phyloP scores from a whole-genome alignment of 306 rosid species.

The Notholithocarpus densiflorus region DNA sequence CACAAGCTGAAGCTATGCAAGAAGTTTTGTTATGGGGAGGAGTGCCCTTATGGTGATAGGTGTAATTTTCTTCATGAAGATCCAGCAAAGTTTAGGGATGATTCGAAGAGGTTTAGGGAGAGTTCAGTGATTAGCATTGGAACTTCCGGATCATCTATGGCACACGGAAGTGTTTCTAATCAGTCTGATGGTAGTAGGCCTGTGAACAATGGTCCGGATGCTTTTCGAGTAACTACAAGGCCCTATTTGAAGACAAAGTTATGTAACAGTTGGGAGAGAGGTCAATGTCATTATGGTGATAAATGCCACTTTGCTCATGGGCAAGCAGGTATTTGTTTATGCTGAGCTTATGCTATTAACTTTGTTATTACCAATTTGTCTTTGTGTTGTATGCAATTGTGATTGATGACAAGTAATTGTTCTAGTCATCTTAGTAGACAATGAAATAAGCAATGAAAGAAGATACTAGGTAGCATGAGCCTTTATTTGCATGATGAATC shows the following conservation, averaged over 20 bases:
- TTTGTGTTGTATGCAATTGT: not conserved
- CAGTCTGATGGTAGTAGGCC: constrained; percentile 42
- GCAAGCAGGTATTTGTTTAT: constrained; percentile 53
- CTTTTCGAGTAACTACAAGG: constrained; percentile 29
- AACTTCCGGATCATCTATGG: constrained; percentile 47
- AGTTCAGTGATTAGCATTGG: constrained; percentile 73
- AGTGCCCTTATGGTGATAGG: constrained; percentile 88
- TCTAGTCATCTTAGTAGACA: not conserved
- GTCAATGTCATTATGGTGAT: constrained; percentile 69
- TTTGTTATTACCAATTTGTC: not conserved
- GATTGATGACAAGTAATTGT: not conserved
- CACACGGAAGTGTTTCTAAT: constrained; percentile 34
- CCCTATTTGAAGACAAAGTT: constrained; percentile 83
- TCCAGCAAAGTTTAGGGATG: constrained; percentile 78
- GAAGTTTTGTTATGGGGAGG: constrained; percentile 85
- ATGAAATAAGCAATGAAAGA: not conserved
- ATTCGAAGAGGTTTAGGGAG: constrained; percentile 62
- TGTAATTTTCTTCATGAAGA: constrained; percentile 93
- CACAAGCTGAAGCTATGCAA: constrained; percentile 93
- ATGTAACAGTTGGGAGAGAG: constrained; percentile 77
- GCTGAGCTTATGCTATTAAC: constrained; percentile 6
- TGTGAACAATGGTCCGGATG: constrained; percentile 32
- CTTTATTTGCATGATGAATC: not conserved
- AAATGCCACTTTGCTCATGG: constrained; percentile 97
- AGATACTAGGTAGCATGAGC: not conserved